Base-by-base conservation (phyloP, 2,329 filamentous ascomycete species). In the Alternaria incomplexa region DNA sequence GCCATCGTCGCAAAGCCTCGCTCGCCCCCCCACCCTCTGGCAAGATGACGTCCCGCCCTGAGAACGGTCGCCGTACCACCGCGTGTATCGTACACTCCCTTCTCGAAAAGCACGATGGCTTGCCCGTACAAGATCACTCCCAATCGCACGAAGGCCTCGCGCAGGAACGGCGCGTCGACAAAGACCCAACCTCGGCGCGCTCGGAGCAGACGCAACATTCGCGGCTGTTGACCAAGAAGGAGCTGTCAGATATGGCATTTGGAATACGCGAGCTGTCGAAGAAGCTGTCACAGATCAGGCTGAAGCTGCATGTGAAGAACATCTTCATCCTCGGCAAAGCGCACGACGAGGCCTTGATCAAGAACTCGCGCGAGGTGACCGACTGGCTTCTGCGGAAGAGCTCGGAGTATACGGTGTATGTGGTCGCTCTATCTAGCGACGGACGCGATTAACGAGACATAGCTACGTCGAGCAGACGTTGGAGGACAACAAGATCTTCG, bases 211-310 rank as follows among this genome's bases (percentile, higher is more conserved):
- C 75, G 22, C 82, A 85, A 17, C 84, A 89, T 60, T 90, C 88
- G 62, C 87, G 95, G n/a, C 87, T 97, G 53, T 85, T 98, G 69
- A 97, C 94, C 2, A 98, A 98, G 83, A 93, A 92, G 79, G 93
- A 99, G 80, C 85, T 99, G 45, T 93, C 91, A 13, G 96, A 98
- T 73, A 98, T 99, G 95, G 94, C 95, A 0, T 94, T 95, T 89
- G 94, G 95, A 25, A 96, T 98, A 61, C 87, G 96, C 51, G 93
- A 97, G 80, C 83, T 99, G 62, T 95, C 92, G 28, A 91, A 97
- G 75, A 91, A 92, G 63, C 82, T 98, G 62, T 92, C 93, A 55
- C 93, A 90, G 79, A 90, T 98, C 77, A 88, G 90, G 61, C 85
- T 99, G 65, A 92, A 91, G 77, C 88, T 97, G 68, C 90, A 90